A percentile compares a stretch with the other conserved stretches of the same genome.
These are phyloP conservation scores for Saccharomycodes ludwigii DNA, from an alignment of 805 yeast genomes.

Conservation along the genomic window DNA sequence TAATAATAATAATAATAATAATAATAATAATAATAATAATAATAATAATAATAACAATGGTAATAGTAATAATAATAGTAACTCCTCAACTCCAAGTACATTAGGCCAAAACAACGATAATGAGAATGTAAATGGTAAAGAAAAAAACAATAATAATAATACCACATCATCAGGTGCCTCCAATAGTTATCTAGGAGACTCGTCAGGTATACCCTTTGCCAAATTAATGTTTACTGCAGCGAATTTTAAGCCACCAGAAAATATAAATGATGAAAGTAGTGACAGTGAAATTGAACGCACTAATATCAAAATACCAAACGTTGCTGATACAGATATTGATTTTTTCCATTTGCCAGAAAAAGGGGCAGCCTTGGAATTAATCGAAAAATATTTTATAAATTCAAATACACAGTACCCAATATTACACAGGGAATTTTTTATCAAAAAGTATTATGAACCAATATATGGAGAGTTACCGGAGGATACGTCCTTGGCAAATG, in stretches of 20 bases:
- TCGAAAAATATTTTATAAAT: conserved; percentile 60
- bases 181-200: conserved; percentile 33
- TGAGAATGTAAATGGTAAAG: background rate
- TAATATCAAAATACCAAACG: conserved; percentile 12
- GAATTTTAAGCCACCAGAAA: conserved; percentile 31
- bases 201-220: conserved; percentile 62
- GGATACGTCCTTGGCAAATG: conserved; percentile 43
- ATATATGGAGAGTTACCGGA: conserved; percentile 59
- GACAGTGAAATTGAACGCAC: conserved; percentile 17
- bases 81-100: too few relatives aligned
- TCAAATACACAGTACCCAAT: conserved; percentile 78
- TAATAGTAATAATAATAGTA: too few relatives aligned
- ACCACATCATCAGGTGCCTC: conserved; percentile 7
- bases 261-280: conserved; percentile 7
- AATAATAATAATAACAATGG: too few relatives aligned
- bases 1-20: too few relatives aligned
- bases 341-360: conserved; percentile 46
- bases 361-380: conserved; percentile 50
- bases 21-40: too few relatives aligned
- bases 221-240: conserved; percentile 68
- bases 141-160: background rate
- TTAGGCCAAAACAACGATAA: background rate
- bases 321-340: conserved; percentile 13
- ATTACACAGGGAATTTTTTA: conserved; percentile 67
- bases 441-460: conserved; percentile 58